Conservation (phyloP, 345 rosid genomes). For the Turritis glabra region DNA sequence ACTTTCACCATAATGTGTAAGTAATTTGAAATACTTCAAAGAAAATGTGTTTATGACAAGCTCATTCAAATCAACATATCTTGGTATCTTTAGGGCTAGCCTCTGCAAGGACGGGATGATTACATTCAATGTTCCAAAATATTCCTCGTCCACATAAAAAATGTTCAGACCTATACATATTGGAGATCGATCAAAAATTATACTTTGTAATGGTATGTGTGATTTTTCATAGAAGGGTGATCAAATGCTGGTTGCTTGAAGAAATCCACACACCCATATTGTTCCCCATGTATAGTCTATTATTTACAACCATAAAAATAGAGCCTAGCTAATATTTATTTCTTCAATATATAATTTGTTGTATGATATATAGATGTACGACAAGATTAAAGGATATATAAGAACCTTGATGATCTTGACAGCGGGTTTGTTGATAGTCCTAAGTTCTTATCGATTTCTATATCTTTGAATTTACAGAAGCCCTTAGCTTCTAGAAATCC, state of each 20-base stretch:
- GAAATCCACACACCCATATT: constrained; percentile 29
- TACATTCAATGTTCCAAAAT: neutral
- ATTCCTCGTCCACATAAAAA: no score
- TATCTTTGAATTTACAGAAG: neutral
- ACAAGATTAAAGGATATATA: neutral
- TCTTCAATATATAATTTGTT: no score
- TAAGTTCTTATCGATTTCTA: constrained; percentile 14
- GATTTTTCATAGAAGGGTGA: neutral
- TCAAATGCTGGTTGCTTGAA: constrained; percentile 37
- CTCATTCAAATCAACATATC: neutral
- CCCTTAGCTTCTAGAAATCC: constrained; percentile 11
- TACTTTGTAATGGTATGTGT: constrained; percentile 26
- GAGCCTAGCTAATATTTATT: no score
- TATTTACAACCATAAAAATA: neutral
- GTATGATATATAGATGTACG: neutral
- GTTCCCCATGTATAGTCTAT: constrained; percentile 24
- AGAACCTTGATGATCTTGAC: constrained; percentile 24
- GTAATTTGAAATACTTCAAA: neutral
- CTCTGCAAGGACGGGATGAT: neutral
- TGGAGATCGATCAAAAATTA: no score
- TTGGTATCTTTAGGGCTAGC: neutral
- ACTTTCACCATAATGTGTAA: neutral
- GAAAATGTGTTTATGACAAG: neutral
- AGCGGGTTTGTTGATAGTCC: constrained; percentile 22
- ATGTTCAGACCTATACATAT: no score